Base-by-base conservation (phyloP, 352 stramenopile genomes). In the Phytophthora europaea region DNA sequence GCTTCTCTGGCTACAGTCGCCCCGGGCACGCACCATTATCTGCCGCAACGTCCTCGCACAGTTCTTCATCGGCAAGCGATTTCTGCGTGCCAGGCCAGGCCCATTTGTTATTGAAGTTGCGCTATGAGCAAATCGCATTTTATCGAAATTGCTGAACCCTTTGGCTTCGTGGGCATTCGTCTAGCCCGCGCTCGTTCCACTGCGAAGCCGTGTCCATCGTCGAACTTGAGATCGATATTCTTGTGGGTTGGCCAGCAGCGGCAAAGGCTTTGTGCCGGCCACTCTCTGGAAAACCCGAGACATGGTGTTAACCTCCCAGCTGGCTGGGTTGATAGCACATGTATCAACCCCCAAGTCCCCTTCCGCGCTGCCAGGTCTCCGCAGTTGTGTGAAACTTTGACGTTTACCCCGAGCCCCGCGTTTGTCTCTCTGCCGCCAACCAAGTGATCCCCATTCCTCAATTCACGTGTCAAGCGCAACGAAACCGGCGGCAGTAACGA, bases 401-500 rank as follows among this genome's bases (percentile, higher is more conserved):
- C 52, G 43, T 22, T 9, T 50, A 72, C 45, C 62, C 60, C 63
- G 38, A 80, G 54, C 58, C 59, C 45, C 63, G 15, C 15, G 40
- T 31, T 38, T 8, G 58, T 61, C 51, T 78, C 74, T 81, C 74
- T 81, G 54, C 70, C 74, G 53, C 53, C 22, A 47, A 15, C 10
- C 36, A 20, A 18, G 68, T 23, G 61, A 43, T 70, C 36, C 40
- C 55, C 65, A 70, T 60, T 75, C 56, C 66, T 76, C 54, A 72
- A 71, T 76, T 60, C 52, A 26, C 23, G n/a, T 18, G 22, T 62
- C 62, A 34, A 75, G 55, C 22, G 22, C 38, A 22, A 50, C 43
- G 51, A 72, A 78, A 75, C 61, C 28, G 56, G 36, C 43, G 16
- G 45, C 54, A 72, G 57, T 79, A 79, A 72, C 67, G 57, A 67